These are phyloP conservation scores for Acanthochlamys bracteata DNA, from an alignment of 106 monocot genomes.

Conservation along the genomic window DNA sequence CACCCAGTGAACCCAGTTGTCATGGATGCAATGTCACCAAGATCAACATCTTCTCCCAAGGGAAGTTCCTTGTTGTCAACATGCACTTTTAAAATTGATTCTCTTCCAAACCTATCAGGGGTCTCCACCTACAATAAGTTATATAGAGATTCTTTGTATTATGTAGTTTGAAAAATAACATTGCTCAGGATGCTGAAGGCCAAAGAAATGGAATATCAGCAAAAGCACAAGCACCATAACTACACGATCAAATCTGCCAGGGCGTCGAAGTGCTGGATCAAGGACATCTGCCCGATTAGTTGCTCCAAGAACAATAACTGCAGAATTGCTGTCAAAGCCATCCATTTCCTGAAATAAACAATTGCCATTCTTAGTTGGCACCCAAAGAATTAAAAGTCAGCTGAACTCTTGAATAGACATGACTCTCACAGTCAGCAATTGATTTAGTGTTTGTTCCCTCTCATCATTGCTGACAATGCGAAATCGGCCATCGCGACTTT, in stretches of 20 bases:
- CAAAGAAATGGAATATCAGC: neutral
- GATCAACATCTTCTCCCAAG: constrained; percentile 69
- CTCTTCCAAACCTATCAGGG: constrained; percentile 89
- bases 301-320: constrained; percentile 96
- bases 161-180: too few relatives aligned
- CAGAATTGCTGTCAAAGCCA: constrained; percentile 95
- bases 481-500: constrained; percentile 94
- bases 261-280: constrained; percentile 97
- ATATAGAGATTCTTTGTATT: neutral
- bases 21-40: constrained; percentile 83
- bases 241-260: constrained; percentile 97
- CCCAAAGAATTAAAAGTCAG: neutral
- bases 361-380: neutral
- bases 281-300: constrained; percentile 95
- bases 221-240: constrained; percentile 58
- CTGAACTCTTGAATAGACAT: neutral
- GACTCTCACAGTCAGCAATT: constrained; percentile 83
- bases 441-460: constrained; percentile 96
- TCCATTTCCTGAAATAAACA: constrained; percentile 80
- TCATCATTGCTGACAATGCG: constrained; percentile 99
- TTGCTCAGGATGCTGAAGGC: too few relatives aligned
- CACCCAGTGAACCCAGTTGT: constrained; percentile 99
- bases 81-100: constrained; percentile 91
- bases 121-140: constrained; percentile 70
- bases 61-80: constrained; percentile 84